These are phyloP conservation scores for Geoglossum cookeanum DNA, from an alignment of 2,329 filamentous ascomycete species.

Conservation along the genomic window DNA sequence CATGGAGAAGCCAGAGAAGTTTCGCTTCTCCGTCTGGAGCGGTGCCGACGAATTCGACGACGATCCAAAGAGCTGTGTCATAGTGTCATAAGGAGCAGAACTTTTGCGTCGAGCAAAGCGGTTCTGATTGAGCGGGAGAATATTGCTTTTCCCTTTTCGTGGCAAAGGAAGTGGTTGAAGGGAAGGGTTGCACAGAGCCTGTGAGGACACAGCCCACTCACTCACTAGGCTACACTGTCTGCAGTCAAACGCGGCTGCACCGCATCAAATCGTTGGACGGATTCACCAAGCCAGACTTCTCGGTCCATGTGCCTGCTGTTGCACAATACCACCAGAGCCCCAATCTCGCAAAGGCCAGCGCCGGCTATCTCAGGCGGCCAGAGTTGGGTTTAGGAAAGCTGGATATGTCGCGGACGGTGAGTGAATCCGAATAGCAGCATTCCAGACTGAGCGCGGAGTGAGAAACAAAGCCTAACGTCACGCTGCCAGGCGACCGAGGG, in stretches of 20 bases:
- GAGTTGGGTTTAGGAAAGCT: neutral
- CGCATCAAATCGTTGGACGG: neutral
- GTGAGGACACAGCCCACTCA: neutral
- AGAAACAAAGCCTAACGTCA: neutral
- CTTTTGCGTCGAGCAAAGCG: neutral
- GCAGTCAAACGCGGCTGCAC: neutral
- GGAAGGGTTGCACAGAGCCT: neutral
- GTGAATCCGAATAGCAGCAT: neutral
- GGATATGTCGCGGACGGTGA: neutral
- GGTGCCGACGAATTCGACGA: slow-evolving; percentile 1
- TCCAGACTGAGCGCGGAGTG: neutral
- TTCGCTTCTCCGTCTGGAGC: slow-evolving; percentile 4
- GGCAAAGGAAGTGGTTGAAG: neutral
- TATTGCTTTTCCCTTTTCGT: neutral
- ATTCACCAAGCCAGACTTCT: neutral
- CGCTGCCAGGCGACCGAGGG: too few relatives aligned
- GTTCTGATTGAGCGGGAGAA: neutral
- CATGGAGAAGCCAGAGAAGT: neutral
- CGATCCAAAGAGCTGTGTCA: slow-evolving; percentile 6
- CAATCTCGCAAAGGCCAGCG: neutral
- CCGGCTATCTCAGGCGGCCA: neutral
- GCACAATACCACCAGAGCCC: neutral
- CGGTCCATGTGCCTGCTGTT: neutral
- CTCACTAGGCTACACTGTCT: neutral
- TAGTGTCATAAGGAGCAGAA: neutral